Base-by-base conservation (phyloP, 331 rosid genomes). In the Malus hybrid region DNA sequence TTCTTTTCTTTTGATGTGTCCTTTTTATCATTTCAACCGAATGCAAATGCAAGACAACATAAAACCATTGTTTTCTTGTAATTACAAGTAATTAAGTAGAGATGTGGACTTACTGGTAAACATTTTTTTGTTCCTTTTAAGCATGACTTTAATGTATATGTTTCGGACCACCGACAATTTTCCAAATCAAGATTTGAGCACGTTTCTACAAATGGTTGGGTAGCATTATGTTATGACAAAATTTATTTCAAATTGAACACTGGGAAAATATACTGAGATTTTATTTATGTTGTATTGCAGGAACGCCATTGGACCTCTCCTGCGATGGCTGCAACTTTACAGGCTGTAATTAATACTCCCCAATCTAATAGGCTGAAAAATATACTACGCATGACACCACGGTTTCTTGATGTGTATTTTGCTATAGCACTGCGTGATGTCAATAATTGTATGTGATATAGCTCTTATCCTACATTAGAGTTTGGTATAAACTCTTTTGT, bases 221-320 rank as follows among this genome's bases (percentile, higher is more conserved):
- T 50, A 13, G n/a, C 1, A 2, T 54, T 56, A 14, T 6, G 15
- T 5, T 24, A 39, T 39, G 27, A 27, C 71, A 18, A 4, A 18
- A 4, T 36, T 60, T 5, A 12, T 14, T 29, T 14, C 33, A 48
- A 44, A 48, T 24, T 67, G 28, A 65, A 13, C 32, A 19, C 24
- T 20, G 33, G 20, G 13, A 42, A 60, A 73, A 44, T 7, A 60
- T 29, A 16, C 44, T 82, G 15, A 42, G 31, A 77, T 70, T 57
- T 46, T 77, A 50, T 72, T 82, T 65, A 52, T 82, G 48, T 73
- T 50, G 13, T 77, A 64, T 78, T 79, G 78, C 89, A 95, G 99
- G 99, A 92, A 79, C 97, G 97, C 60, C 99, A 89, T 80, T 92
- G 96, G 99, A 84, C 88, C 42, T 95, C 99, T 87, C 97, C 97